Evolutionary conservation across 2,329 filamentous ascomycete species (phyloP), one percentile per base, ranked within the genome.

Genomic region (Neodidymelliopsis sp.): DNA sequence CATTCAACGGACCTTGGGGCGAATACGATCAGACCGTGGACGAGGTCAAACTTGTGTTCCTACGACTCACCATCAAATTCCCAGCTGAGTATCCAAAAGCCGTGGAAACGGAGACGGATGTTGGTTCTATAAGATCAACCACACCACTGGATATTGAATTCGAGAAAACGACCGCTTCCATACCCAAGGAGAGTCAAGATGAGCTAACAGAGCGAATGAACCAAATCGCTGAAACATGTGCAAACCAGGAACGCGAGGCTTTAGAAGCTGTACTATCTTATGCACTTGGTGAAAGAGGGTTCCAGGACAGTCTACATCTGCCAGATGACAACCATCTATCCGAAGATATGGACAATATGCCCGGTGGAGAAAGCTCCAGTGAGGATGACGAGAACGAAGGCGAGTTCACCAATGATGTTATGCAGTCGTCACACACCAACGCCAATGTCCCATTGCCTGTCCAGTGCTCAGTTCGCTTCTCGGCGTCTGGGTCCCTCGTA

Each of bases 331-430:
- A 85, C 56, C 86, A 89, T 6, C 84, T 45, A 83, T 40, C 56
- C 43, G 71, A 73, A 46, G 62, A 64, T 24, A 29, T 62, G 20
- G 27, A 76, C 73, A 55, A 57, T 15, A 25, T 65, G 22, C 58
- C 56, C 6, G 66, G 56, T 22, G 88, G 89, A 48, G 90, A 94
- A 57, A 93, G 90, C 58, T 97, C 91, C 3, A 95, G 89, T 62
- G 88, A 91, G 54, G 88, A 91, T 52, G 89, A 92, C 57, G 90
- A 92, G 36, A 75, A 74, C 48, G 88, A 90, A 24, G 65, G 67
- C 31, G 66, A 67, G 34, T 66, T 64, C 16, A 70, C 66, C 20
- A 76, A 80, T 48, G 80, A 81, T 47, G 70, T 79, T 15, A 75
- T 84, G 54, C 77, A 78, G 35, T 75, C 77, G 8, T 74, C 80